phyloP scores from a whole-genome alignment of 208 protist genomes.

The Crithidia brevicula region DNA sequence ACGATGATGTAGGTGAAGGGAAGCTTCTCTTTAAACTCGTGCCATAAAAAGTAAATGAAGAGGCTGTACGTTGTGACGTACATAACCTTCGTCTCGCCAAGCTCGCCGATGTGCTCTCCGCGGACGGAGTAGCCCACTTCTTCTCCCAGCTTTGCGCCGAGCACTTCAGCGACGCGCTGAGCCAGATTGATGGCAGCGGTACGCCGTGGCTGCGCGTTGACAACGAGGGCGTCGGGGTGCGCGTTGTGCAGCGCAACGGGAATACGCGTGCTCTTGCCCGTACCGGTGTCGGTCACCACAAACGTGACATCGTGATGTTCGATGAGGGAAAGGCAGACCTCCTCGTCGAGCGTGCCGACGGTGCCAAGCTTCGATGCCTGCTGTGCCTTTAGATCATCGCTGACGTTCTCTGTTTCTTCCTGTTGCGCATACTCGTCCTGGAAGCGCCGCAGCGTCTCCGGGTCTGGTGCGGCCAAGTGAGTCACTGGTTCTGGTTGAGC shows the following conservation, averaged over 20 bases:
- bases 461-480: constrained; percentile 16
- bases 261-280: constrained; percentile 88
- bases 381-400: constrained; percentile 47
- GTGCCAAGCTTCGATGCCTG: constrained; percentile 32
- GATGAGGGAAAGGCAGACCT: constrained; percentile 59
- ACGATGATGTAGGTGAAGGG: constrained; percentile 91
- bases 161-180: constrained; percentile 59
- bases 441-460: constrained; percentile 46
- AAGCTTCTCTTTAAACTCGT: constrained; percentile 47
- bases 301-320: constrained; percentile 83
- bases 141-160: constrained; percentile 49
- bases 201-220: constrained; percentile 80
- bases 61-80: constrained; percentile 91
- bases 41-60: constrained; percentile 78
- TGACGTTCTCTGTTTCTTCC: constrained; percentile 36
- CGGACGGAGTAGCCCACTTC: constrained; percentile 84
- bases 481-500: neutral
- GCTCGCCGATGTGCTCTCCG: constrained; percentile 69
- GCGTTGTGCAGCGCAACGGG: constrained; percentile 74
- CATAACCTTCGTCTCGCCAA: constrained; percentile 80
- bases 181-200: constrained; percentile 85
- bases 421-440: constrained; percentile 65
- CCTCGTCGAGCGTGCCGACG: constrained; percentile 64
- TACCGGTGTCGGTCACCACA: constrained; percentile 86
- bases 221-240: constrained; percentile 46